Base-by-base conservation (phyloP, 1,284 basidiomycete genomes). In the Amylostereum chailletii region DNA sequence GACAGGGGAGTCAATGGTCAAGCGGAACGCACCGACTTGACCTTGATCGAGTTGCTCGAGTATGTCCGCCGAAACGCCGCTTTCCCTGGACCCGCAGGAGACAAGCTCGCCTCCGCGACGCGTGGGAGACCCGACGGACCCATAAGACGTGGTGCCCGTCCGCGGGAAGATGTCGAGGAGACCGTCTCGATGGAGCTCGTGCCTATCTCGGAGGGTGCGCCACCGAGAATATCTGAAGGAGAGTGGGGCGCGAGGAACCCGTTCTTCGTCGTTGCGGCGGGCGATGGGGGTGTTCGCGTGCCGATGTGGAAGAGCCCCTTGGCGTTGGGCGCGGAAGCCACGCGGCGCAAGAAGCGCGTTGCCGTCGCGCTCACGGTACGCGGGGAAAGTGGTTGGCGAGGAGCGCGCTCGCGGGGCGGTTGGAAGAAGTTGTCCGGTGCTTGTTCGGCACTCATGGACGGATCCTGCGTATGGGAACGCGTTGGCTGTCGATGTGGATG, bases 21-120 rank as follows among this genome's bases (percentile, higher is more conserved):
- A 49, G 40, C 30, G 43, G 31, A 11, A 70, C 83, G 67, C 66
- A 90, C 90, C 66, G 85, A 78, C 65, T 85, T 78, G 59, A 95
- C 86, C 74, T 97, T 97, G 74, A 99, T 97, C 40, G 93, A 96
- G 68, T 96, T 96, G 64, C 90, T 94, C 43, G 90, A 94, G 68
- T 99, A 99, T 42, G 95, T 98, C 60, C 95, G 71, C 54, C 91
- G 79, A 69, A 98, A 98, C 33, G 88, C 81, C 51, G 78, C 67
- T 67, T 84, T 81, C 52, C 79, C 76, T 34, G 80, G 77, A 5
- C 71, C 71, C 9, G 76, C 75, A 32, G 55, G 26, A 60, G 59
- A 41, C 67, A 59, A 45, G 46, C 59, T 57, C 38, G 60, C 68
- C 55, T 70, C 76, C 45, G 70, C 67, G 50, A 75, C 70, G 55